These are phyloP conservation scores for Chlamydomonas incerta DNA, from an alignment of 139 green algal genomes.

Conservation along the genomic window DNA sequence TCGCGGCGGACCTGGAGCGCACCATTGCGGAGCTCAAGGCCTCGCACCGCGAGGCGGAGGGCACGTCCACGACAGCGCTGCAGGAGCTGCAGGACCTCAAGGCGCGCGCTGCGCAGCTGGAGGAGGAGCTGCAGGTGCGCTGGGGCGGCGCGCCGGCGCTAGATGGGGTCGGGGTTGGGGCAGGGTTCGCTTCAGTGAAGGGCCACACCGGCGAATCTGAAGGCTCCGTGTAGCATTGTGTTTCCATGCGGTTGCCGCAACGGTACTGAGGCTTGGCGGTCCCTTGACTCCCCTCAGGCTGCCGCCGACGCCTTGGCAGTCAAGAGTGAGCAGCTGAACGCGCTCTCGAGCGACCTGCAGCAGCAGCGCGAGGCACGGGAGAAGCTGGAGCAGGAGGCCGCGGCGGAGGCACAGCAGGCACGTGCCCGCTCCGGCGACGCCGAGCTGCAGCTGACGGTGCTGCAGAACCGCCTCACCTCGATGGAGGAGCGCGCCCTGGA, in stretches of 20 bases:
- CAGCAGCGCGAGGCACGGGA: background rate
- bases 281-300: too few species aligned
- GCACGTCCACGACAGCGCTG: too few species aligned
- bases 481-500: background rate
- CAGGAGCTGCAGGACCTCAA: background rate
- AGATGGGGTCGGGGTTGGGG: too few species aligned
- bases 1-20: background rate
- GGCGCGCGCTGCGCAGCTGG: background rate
- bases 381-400: conserved; percentile 7
- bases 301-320: too few species aligned
- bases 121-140: background rate
- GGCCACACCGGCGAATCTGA: too few species aligned
- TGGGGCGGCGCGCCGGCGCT: too few species aligned
- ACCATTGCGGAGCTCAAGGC: background rate
- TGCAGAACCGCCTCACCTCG: background rate
- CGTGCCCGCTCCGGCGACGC: background rate
- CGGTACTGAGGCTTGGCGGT: too few species aligned
- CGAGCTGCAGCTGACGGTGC: background rate
- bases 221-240: too few species aligned
- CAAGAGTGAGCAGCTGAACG: too few species aligned
- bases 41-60: background rate
- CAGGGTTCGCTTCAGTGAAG: too few species aligned
- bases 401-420: background rate
- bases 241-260: too few species aligned
- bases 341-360: background rate